A percentile compares a stretch with the other conserved stretches of the same genome.
Conservation (phyloP, 805 yeast genomes). For the Komagataella populi region DNA sequence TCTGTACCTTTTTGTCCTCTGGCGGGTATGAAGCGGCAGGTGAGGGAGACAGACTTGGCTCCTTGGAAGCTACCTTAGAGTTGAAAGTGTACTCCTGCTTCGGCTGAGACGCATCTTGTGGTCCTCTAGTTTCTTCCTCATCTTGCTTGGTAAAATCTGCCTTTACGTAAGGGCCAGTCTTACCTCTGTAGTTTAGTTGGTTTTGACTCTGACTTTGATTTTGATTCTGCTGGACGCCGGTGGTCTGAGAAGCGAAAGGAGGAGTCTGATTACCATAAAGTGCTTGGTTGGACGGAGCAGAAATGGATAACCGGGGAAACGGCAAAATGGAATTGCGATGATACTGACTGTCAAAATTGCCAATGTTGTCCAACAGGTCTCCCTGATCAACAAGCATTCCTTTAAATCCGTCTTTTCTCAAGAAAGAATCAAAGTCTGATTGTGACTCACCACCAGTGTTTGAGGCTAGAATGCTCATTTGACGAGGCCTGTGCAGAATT, state of each 20-base stretch:
- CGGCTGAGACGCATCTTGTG: background rate
- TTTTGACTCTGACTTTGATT: background rate
- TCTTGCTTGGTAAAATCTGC: background rate
- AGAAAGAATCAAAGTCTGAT: constrained; percentile 20
- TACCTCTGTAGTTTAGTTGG: background rate
- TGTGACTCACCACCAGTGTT: constrained; percentile 11
- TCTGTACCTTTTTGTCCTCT: background rate
- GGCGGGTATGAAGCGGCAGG: background rate
- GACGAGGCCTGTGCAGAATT: constrained; percentile 14
- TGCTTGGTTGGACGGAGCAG: background rate
- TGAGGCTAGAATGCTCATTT: constrained; percentile 16
- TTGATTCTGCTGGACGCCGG: background rate
- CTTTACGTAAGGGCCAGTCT: background rate
- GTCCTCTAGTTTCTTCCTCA: background rate
- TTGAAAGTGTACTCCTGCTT: background rate
- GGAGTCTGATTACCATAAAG: background rate
- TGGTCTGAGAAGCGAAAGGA: background rate
- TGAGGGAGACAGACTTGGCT: background rate
- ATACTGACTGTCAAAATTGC: background rate
- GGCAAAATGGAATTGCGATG: background rate
- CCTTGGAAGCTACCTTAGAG: background rate
- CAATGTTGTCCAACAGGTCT: constrained; percentile 13
- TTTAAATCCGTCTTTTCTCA: constrained; percentile 19
- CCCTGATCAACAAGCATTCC: constrained; percentile 13
- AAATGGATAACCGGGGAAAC: background rate